Percentiles rank a stretch among this genome's conserved stretches.
phyloP scores from a whole-genome alignment of 495 filamentous ascomycete genomes.

The Podospora conica region DNA sequence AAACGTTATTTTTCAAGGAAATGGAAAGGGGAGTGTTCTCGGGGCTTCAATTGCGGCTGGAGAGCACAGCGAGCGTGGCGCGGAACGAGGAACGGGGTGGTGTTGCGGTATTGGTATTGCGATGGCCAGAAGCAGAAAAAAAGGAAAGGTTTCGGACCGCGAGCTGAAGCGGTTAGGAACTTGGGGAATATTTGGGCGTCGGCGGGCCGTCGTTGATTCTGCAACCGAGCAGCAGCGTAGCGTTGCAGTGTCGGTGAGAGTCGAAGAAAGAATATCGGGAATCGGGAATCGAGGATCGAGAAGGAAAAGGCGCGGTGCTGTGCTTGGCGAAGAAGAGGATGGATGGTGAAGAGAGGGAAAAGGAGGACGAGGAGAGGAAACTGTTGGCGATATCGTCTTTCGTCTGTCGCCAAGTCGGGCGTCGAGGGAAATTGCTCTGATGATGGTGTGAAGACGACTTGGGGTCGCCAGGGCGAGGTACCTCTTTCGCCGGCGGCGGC shows the following conservation, averaged over 20 bases:
- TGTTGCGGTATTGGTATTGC: constrained; percentile 7
- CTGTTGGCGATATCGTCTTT: constrained; percentile 8
- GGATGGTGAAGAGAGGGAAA: neutral
- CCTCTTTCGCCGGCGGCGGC: constrained; percentile 13
- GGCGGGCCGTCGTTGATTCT: constrained; percentile 9
- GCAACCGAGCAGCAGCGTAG: constrained; percentile 1
- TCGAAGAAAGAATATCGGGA: neutral
- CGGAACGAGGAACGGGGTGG: neutral
- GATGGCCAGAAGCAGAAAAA: constrained; percentile 8
- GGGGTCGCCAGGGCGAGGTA: constrained; percentile 6
- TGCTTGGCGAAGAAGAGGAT: neutral
- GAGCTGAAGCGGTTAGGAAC: constrained; percentile 15
- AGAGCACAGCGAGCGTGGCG: constrained; percentile 1
- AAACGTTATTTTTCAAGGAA: neutral
- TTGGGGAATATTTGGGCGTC: constrained; percentile 10
- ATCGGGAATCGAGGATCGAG: constrained; percentile 16
- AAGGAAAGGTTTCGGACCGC: constrained; percentile 16
- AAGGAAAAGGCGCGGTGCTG: constrained; percentile 2
- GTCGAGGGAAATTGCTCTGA: constrained; percentile 27
- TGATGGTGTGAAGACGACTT: constrained; percentile 17
- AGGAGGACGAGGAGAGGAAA: constrained; percentile 6
- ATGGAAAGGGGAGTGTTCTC: constrained; percentile 3
- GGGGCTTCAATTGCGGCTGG: neutral
- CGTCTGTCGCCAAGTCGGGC: constrained; percentile 3
- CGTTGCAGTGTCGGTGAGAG: neutral